Conservation (phyloP, 2,329 filamentous ascomycete species). For the Alternaria sp. region DNA sequence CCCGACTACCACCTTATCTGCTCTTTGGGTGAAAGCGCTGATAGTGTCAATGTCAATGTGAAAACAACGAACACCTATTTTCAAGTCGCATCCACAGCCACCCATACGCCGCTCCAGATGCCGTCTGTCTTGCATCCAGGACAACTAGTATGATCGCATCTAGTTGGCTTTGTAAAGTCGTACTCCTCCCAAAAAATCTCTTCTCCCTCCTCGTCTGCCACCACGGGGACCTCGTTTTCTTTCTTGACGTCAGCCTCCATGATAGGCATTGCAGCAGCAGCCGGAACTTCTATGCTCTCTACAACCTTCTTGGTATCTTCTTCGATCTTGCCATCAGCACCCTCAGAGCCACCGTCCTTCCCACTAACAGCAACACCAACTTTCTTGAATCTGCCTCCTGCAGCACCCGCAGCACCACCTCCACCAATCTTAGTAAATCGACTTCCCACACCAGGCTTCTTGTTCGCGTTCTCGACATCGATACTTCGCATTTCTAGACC, state of each 20-base stretch:
- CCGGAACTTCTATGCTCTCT: slow-evolving; percentile 38
- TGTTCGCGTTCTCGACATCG: slow-evolving; percentile 29
- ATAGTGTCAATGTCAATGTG: not conserved
- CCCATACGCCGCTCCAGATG: slow-evolving; percentile 61
- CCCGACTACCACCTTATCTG: too few relatives aligned
- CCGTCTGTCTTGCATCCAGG: slow-evolving; percentile 36
- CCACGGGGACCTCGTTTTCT: slow-evolving; percentile 33
- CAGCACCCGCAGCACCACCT: slow-evolving; percentile 21
- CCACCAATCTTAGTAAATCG: slow-evolving; percentile 44
- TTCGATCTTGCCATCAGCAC: not conserved
- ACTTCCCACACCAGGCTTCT: slow-evolving; percentile 29
- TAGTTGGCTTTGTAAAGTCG: slow-evolving; percentile 62
- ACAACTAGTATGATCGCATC: slow-evolving; percentile 51
- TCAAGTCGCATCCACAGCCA: slow-evolving; percentile 14
- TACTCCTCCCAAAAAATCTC: slow-evolving; percentile 58
- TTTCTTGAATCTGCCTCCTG: slow-evolving; percentile 70
- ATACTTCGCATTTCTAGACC: slow-evolving; percentile 39
- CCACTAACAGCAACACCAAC: slow-evolving; percentile 61
- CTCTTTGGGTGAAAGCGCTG: not conserved
- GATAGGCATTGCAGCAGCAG: slow-evolving; percentile 3
- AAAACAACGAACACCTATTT: not conserved
- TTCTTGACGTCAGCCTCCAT: slow-evolving; percentile 21
- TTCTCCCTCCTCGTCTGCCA: slow-evolving; percentile 35
- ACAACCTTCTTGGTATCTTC: slow-evolving; percentile 6
- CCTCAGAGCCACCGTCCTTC: slow-evolving; percentile 6